Evolutionary conservation across 148 eudicot genomes (phyloP).

Genomic region (Rhododendron ferrugineum): DNA sequence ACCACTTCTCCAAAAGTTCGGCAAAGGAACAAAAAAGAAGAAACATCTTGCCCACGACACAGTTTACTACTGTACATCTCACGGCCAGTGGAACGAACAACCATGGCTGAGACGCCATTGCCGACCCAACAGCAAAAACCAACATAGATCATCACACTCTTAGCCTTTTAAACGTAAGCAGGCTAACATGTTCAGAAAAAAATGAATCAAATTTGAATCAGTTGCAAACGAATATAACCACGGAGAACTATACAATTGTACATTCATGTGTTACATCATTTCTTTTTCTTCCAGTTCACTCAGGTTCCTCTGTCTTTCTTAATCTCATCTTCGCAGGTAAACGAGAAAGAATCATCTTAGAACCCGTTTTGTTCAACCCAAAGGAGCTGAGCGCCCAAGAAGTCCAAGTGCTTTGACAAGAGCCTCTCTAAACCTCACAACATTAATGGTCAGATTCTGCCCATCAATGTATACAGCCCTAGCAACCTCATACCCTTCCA

Average conservation of each 20-base stretch:
- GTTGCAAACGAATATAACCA: neutral
- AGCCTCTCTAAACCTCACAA: constrained; percentile 36
- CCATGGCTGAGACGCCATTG: too few species aligned
- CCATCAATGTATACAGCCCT: constrained; percentile 41
- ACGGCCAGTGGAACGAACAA: too few species aligned
- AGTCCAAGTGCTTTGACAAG: constrained; percentile 43
- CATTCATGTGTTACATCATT: neutral
- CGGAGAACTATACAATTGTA: neutral
- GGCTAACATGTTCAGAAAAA: neutral
- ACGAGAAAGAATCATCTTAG: neutral
- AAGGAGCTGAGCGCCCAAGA: constrained; percentile 14
- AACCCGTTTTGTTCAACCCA: neutral
- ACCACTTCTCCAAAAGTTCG: too few species aligned
- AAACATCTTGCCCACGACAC: too few species aligned
- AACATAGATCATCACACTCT: too few species aligned
- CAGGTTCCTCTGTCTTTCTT: too few species aligned
- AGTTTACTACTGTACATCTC: too few species aligned
- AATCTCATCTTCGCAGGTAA: neutral
- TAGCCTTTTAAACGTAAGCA: neutral
- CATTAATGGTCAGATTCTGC: constrained; percentile 41
- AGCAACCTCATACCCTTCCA: constrained; percentile 17
- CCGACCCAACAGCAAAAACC: too few species aligned
- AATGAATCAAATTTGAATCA: neutral
- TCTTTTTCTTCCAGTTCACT: too few species aligned
- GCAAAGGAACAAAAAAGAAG: too few species aligned